Base-by-base conservation (phyloP, 495 filamentous ascomycete species). In the Bacidia rubella region DNA sequence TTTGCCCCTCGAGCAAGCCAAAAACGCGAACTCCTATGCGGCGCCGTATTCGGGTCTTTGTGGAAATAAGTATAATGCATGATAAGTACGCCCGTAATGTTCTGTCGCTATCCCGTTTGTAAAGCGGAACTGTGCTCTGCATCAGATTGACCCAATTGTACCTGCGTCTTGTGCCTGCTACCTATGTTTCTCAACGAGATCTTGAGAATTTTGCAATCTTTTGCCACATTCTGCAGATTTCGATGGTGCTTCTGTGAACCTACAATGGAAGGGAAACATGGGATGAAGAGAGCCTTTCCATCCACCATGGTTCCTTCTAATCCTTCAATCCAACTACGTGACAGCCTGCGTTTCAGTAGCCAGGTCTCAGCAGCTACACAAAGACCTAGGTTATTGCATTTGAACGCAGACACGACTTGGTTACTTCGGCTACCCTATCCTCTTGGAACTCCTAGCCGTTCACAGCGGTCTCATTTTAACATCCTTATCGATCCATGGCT, bases 391-490 rank as follows among this genome's bases (percentile, higher is more conserved):
- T 63, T 81, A 12, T 72, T 75, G 15, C 77, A 79, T 54, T 65
- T 80, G 11, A 81, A 79, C 53, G 77, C 73, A 21, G 77, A 80
- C 61, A 78, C 76, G 15, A 71, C 66, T 12, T 80, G 77, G 77
- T 64, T 79, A 2, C 57, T 79, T 20, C 73, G 75, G 50, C 60
- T 79, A 5, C 77, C 76, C 1, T 68, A 68, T 42, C 74, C 74
- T 3, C 51, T 23, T 41, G 43, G 54, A 44, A 47, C 26, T n/a
- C 1, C 32, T 11, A 53, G 35, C 17, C 49, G 49, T 26, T 35
- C 49, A 12, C 50, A 55, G 15, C 60, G 57, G 11, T 47, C 49
- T 24, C 57, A 53, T 53, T 78, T 68, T 62, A 76, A 77, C 59
- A 69, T 80, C 51, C 54, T 80, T 2, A 67, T 80, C 44, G 77